A percentile compares a stretch with the other conserved stretches of the same genome.
These are phyloP conservation scores for Crithidia brevicula DNA, from an alignment of 208 protist species.

Conservation along the genomic window DNA sequence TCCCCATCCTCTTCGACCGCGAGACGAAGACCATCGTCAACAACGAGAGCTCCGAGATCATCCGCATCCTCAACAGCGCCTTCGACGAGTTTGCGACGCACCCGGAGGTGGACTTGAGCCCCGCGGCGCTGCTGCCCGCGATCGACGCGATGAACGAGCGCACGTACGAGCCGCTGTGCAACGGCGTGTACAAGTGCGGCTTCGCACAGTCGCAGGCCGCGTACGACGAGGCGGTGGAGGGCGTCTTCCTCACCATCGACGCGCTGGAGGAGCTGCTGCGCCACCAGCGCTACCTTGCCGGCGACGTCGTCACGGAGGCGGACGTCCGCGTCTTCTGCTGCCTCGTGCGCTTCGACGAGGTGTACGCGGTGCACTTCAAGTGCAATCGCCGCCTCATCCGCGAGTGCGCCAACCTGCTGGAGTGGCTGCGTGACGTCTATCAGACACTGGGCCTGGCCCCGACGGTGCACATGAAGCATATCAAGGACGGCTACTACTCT, in stretches of 20 bases:
- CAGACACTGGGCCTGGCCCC: conserved; percentile 52
- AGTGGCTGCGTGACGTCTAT: conserved; percentile 86
- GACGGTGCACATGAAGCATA: conserved; percentile 86
- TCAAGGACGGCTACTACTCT: conserved; percentile 84
- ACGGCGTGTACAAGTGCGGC: conserved; percentile 92
- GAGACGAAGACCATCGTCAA: conserved; percentile 87
- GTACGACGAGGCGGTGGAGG: conserved; percentile 57
- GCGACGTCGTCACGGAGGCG: conserved; percentile 65
- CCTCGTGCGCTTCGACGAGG: conserved; percentile 89
- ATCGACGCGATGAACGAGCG: conserved; percentile 87
- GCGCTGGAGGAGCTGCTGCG: conserved; percentile 47
- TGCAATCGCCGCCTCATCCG: conserved; percentile 74
- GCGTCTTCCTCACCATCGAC: conserved; percentile 47
- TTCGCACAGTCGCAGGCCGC: conserved; percentile 75
- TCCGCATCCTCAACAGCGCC: conserved; percentile 82
- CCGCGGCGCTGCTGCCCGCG: conserved; percentile 49
- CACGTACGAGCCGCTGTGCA: conserved; percentile 85
- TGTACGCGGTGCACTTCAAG: conserved; percentile 91
- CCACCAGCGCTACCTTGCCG: conserved; percentile 62
- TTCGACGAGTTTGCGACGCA: conserved; percentile 68
- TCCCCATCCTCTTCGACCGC: conserved; percentile 93
- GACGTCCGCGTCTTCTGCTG: conserved; percentile 90
- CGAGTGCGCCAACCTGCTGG: conserved; percentile 81
- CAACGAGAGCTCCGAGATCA: conserved; percentile 92
- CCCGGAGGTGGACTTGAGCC: conserved; percentile 72